Base-by-base conservation (phyloP, 805 yeast species). In the Candida krabiensis region DNA sequence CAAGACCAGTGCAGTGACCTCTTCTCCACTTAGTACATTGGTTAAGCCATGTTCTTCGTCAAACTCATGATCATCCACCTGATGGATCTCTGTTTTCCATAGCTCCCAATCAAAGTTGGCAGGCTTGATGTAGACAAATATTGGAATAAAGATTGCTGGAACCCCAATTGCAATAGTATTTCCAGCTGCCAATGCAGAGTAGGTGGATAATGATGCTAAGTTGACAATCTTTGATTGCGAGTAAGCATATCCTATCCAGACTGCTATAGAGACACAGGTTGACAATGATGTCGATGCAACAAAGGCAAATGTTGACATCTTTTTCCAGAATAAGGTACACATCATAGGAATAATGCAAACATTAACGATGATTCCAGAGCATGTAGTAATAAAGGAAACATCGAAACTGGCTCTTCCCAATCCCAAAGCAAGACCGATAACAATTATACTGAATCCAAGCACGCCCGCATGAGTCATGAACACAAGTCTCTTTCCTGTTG, bases 101-200 rank as follows among this genome's bases (percentile, higher is more conserved):
- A 67, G 55, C 28, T 62, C 52, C 79, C 80, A 77, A 52, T 77
- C 77, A 49, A 73, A 77, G 34, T 53, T 42, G 4, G 77, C 79
- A 44, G 69, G 71, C 53, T 64, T 69, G 5, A 57, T 48, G 26
- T 61, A 58, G 4, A 78, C 74, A 34, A 77, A 61, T 3, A 67
- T 49, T 14, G 77, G 80, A 35, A 72, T 55, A 22, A 71, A 50
- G 11, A 77, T 44, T 28, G 67, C 46, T 1, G 82, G 81, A 17
- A 73, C 58, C 35, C 69, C 71, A 40, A 77, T 64, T 1, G 82
- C 80, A 43, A 74, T 73, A 12, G 76, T 73, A 52, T 77, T 77
- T 30, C 83, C 83, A 2, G 77, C 75, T 41, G 77, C 70, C 70
- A 71, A 71, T 16, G 81, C 64, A 45, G 69, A 69, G 53, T 76